A percentile compares a stretch with the other conserved stretches of the same genome.
Evolutionary conservation across 129 eudicot species (phyloP).

Genomic region (Arctium lappa): DNA sequence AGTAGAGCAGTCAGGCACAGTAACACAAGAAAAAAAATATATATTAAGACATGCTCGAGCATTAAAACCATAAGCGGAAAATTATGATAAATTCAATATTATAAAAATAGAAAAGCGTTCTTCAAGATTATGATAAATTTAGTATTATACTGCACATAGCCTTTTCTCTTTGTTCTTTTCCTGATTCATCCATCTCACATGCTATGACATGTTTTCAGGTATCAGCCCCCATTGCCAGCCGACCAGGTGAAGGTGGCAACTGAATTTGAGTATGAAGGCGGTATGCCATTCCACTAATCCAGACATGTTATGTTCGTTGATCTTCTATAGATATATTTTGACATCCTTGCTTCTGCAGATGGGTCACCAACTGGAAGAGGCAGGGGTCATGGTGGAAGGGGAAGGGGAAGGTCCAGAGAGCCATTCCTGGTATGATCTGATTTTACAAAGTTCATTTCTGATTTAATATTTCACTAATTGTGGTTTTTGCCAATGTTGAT

Average conservation of each 20-base stretch:
- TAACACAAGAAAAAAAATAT: not conserved
- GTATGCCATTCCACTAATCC: slow-evolving; percentile 20
- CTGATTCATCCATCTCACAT: not conserved
- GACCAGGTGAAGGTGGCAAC: slow-evolving; percentile 70
- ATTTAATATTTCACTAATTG: not conserved
- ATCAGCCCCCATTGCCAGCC: slow-evolving; percentile 89
- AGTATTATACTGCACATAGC: not conserved
- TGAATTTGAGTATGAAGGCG: slow-evolving; percentile 76
- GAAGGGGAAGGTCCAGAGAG: slow-evolving; percentile 53
- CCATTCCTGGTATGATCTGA: slow-evolving; percentile 41
- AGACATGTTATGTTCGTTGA: not conserved
- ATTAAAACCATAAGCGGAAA: not conserved
- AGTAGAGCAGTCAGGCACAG: too few relatives aligned
- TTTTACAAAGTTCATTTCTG: not conserved
- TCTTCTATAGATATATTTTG: not conserved
- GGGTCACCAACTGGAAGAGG: slow-evolving; percentile 77
- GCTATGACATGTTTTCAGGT: slow-evolving; percentile 36
- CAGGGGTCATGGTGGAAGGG: slow-evolving; percentile 85
- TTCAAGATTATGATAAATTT: not conserved
- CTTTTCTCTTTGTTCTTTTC: not conserved
- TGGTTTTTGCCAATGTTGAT: not conserved
- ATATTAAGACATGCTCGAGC: not conserved
- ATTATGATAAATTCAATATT: not conserved
- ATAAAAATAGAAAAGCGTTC: not conserved
- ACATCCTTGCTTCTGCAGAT: slow-evolving; percentile 37